Percentiles rank a stretch among this genome's conserved stretches.
Evolutionary conservation across 208 protist genomes (phyloP).

Genomic region (Trichomonas tenax): DNA sequence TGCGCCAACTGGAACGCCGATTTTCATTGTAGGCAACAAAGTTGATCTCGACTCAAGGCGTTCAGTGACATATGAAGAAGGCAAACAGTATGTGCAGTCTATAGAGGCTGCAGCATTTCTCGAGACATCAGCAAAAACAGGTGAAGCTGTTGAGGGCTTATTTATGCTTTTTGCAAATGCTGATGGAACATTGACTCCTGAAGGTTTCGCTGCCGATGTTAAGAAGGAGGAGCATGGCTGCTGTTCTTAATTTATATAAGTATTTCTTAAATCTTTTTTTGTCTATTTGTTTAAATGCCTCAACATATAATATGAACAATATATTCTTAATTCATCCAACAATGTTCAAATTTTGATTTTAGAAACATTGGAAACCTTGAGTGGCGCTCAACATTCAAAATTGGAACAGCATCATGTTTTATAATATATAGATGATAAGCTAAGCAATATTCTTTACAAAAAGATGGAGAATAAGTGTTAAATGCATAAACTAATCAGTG

Average conservation of each 20-base stretch:
- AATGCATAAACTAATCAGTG: too few relatives aligned
- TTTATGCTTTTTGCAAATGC: neutral
- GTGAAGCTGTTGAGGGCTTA: neutral
- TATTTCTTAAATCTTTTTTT: too few relatives aligned
- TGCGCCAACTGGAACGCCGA: neutral
- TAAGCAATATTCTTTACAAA: too few relatives aligned
- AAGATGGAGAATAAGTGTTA: too few relatives aligned
- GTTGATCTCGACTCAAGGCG: neutral
- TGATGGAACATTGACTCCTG: neutral
- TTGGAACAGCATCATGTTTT: too few relatives aligned
- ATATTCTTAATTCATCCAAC: too few relatives aligned
- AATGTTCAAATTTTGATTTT: too few relatives aligned
- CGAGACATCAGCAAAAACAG: conserved; percentile 9
- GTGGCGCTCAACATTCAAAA: too few relatives aligned
- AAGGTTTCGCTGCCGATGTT: neutral
- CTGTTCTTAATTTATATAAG: neutral
- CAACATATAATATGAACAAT: too few relatives aligned
- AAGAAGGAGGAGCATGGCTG: neutral
- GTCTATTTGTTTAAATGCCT: too few relatives aligned
- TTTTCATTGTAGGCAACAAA: conserved; percentile 9
- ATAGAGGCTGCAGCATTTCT: neutral
- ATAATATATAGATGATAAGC: too few relatives aligned
- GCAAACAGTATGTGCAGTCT: neutral
- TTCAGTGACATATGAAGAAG: neutral
- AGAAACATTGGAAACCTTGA: too few relatives aligned